Evolutionary conservation across 2,329 filamentous ascomycete genomes (phyloP).

Genomic region (Hypoxylon sp.): DNA sequence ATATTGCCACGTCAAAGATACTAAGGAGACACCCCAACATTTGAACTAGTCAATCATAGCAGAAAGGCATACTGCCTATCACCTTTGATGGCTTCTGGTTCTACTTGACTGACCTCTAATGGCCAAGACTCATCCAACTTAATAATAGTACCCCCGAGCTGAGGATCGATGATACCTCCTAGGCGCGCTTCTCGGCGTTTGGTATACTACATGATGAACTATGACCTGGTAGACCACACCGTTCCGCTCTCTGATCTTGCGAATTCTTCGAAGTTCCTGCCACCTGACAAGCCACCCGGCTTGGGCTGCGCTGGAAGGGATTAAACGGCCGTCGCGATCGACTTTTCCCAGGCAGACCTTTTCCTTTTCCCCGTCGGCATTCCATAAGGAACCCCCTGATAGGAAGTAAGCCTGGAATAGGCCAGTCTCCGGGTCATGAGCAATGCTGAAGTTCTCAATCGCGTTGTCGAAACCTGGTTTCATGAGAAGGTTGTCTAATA

Average conservation of each 20-base stretch:
- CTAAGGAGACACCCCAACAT: neutral
- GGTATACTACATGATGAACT: neutral
- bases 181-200: neutral
- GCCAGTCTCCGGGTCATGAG: slow-evolving; percentile 11
- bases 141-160: no score
- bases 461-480: slow-evolving; percentile 18
- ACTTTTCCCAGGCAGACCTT: slow-evolving; percentile 20
- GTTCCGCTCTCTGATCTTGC: neutral
- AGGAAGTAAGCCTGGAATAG: slow-evolving; percentile 21
- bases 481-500: slow-evolving; percentile 9
- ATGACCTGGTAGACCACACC: neutral
- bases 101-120: no score
- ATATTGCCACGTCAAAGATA: slow-evolving; percentile 11
- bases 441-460: slow-evolving; percentile 22
- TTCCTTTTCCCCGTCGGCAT: slow-evolving; percentile 11
- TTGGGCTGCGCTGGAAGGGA: slow-evolving; percentile 23
- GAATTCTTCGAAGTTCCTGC: slow-evolving; percentile 15
- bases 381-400: slow-evolving; percentile 22
- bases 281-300: slow-evolving; percentile 23
- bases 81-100: neutral
- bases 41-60: neutral
- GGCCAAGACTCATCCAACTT: no score
- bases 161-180: no score
- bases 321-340: slow-evolving; percentile 10
- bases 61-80: no score